Conservation (phyloP, 2,329 filamentous ascomycete species). For the Lasiodiplodia sp. region DNA sequence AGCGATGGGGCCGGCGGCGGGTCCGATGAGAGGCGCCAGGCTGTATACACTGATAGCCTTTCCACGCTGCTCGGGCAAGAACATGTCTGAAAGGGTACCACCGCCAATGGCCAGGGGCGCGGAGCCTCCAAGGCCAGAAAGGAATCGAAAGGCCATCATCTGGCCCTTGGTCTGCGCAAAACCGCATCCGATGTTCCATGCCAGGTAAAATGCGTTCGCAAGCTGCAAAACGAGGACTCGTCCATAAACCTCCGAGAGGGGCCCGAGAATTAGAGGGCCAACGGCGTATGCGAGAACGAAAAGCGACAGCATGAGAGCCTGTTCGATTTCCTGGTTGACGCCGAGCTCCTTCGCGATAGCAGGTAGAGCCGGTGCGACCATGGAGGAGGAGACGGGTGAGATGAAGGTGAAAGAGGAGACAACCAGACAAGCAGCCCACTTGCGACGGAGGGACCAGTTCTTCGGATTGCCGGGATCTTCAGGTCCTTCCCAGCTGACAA, state of each 20-base stretch:
- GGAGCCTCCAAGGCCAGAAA: constrained; percentile 48
- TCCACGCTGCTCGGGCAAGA: constrained; percentile 68
- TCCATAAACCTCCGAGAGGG: constrained; percentile 47
- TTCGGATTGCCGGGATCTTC: constrained; percentile 56
- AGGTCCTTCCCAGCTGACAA: constrained; percentile 54
- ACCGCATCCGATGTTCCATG: constrained; percentile 50
- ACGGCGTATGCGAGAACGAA: constrained; percentile 48
- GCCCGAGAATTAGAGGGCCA: constrained; percentile 47
- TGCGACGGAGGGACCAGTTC: constrained; percentile 54
- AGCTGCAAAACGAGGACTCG: constrained; percentile 44
- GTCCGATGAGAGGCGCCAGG: constrained; percentile 69
- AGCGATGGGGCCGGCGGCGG: constrained; percentile 70
- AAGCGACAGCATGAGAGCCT: constrained; percentile 45
- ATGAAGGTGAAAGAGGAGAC: constrained; percentile 51
- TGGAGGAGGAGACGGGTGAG: constrained; percentile 48
- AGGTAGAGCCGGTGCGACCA: constrained; percentile 46
- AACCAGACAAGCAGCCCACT: constrained; percentile 55
- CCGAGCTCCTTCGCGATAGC: constrained; percentile 42
- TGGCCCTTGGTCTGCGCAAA: constrained; percentile 47
- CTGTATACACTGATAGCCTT: constrained; percentile 69
- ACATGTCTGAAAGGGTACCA: constrained; percentile 61
- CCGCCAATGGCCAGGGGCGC: constrained; percentile 50
- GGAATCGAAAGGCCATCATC: constrained; percentile 48
- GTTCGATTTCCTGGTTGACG: constrained; percentile 41
- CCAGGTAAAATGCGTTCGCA: constrained; percentile 44